Conservation (phyloP, 108 stramenopile genomes). For the Cyclostephanos invisitatus region DNA sequence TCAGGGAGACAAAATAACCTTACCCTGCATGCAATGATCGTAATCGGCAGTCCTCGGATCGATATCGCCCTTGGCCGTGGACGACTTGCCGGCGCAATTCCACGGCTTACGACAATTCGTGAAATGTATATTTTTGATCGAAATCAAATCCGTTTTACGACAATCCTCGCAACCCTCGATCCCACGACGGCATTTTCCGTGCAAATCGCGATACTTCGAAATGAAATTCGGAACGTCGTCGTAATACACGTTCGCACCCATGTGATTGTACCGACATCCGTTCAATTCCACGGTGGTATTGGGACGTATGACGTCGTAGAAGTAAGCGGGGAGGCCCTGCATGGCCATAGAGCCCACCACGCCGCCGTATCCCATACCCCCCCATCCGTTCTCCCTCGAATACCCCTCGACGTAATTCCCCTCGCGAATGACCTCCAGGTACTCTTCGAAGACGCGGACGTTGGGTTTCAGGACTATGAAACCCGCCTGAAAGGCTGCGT, state of each 20-base stretch:
- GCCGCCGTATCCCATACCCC: conserved; percentile 66
- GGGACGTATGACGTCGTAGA: conserved; percentile 62
- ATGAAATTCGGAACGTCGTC: conserved; percentile 44
- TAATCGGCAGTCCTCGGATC: conserved; percentile 41
- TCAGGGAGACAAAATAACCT: too few species aligned
- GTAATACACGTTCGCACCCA: conserved; percentile 51
- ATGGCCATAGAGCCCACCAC: conserved; percentile 80
- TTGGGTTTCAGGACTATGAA: conserved; percentile 61
- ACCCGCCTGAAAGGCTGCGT: conserved; percentile 67
- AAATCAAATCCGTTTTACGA: conserved; percentile 35
- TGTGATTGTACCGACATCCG: conserved; percentile 68
- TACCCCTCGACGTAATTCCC: conserved; percentile 64
- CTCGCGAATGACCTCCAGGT: conserved; percentile 56
- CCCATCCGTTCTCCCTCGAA: conserved; percentile 63
- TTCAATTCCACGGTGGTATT: conserved; percentile 58
- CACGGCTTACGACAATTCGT: conserved; percentile 73
- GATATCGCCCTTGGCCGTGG: conserved; percentile 29
- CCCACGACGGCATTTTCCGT: conserved; percentile 40
- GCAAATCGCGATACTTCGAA: conserved; percentile 25
- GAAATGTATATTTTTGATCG: conserved; percentile 59
- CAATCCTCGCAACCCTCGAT: conserved; percentile 53
- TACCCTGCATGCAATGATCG: conserved; percentile 60
- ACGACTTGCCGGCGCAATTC: conserved; percentile 46
- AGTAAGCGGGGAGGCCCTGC: conserved; percentile 72
- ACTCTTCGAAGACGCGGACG: conserved; percentile 47